Evolutionary conservation across 2,329 filamentous ascomycete species (phyloP).

Genomic region (Pezicula radicicola): DNA sequence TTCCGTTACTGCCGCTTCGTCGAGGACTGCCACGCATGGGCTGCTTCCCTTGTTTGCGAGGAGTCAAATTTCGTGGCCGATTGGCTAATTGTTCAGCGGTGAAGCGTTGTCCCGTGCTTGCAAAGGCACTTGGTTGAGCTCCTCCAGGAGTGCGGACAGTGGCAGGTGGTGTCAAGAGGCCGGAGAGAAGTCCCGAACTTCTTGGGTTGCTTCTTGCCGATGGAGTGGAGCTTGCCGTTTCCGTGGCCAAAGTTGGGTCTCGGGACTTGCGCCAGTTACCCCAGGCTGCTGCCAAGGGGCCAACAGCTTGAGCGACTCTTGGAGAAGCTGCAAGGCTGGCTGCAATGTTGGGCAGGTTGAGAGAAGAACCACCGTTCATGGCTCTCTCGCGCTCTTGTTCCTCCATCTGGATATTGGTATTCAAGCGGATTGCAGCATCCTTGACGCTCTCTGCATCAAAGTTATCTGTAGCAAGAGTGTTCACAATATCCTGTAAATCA

Average conservation of each 20-base stretch:
- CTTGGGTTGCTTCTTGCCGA: conserved; percentile 30
- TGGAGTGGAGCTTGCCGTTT: conserved; percentile 20
- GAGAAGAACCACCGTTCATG: conserved; percentile 64
- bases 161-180: conserved; percentile 85
- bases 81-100: conserved; percentile 46
- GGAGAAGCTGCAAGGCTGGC: conserved; percentile 76
- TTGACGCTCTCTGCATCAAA: conserved; percentile 79
- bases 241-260: conserved; percentile 15
- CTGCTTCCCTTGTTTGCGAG: conserved; percentile 38
- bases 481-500: conserved; percentile 90
- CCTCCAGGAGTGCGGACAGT: conserved; percentile 36
- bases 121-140: conserved; percentile 57
- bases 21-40: conserved; percentile 40
- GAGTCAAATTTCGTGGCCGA: conserved; percentile 25
- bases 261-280: conserved; percentile 81
- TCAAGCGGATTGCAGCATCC: conserved; percentile 88
- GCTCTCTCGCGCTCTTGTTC: conserved; percentile 90
- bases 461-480: conserved; percentile 67
- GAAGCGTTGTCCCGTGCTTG: conserved; percentile 56
- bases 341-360: conserved; percentile 72
- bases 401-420: conserved; percentile 96
- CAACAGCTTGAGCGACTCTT: conserved; percentile 79
- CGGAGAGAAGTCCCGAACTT: conserved; percentile 65
- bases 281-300: conserved; percentile 82
- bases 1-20: conserved; percentile 34